Base-by-base conservation (phyloP, 306 rosid genomes). In the Ochetophila trinervis region DNA sequence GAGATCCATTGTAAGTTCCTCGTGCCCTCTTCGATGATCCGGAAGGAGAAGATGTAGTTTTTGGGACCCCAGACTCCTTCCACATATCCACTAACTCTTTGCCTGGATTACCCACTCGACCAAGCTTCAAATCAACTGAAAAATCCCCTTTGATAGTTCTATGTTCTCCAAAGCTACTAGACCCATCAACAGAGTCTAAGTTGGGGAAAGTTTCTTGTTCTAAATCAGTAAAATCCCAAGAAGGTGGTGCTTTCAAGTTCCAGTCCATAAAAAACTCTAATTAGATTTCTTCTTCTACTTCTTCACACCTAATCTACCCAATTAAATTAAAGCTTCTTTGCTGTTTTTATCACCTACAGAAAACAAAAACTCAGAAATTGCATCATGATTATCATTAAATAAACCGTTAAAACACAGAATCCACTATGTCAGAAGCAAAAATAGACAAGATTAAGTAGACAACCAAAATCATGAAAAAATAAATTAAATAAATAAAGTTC, bases 121-220 rank as follows among this genome's bases (percentile, higher is more conserved):
- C 99, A 49, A 93, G 94, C 82, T 90, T 90, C 94, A 93, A 84
- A 74, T 93, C 99, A 51, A 93, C 87, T 44, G 94, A 84, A 74
- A 90, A 93, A 37, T 78, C 89, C 71, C 92, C 86, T 53, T 66
- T 72, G 24, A 62, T 63, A 18, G 73, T 27, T 63, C 72, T 74
- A 19, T 79, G 79, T 48, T 76, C 81, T 18, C 82, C 93, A 76
- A 76, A 82, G 69, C 74, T 79, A 71, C 72, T 71, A 71, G 95
- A 82, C 24, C 81, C 84, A 70, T 79, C 86, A 50, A 74, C 77
- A 40, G 82, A 66, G 66, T 68, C 86, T 48, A 83, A 74, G 90
- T 72, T 83, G 68, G 85, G 72, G 45, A 83, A 70, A 36, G 71
- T 76, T 78, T 72, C 81, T 66, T 78, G 82, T 42, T 84, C 85